Conservation (phyloP, 257 asterid species). For the Scutellaria minor region DNA sequence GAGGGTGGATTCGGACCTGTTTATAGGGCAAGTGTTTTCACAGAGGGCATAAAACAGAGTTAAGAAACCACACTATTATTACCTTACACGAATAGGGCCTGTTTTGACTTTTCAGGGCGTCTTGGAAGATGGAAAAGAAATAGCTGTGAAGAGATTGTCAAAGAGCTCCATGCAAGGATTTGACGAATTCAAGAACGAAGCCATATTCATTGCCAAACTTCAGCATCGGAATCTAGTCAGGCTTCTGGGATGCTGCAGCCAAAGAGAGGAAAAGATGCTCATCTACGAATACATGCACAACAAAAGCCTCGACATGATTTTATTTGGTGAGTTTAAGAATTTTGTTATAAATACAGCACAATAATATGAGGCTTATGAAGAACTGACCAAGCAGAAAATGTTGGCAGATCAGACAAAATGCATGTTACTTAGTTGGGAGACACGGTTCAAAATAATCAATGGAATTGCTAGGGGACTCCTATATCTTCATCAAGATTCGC, state of each 20-base stretch:
- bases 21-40: conserved; percentile 30
- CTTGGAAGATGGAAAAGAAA: conserved; percentile 37
- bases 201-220: conserved; percentile 42
- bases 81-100: too few relatives aligned
- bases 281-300: conserved; percentile 44
- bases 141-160: conserved; percentile 49
- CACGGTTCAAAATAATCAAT: conserved; percentile 31
- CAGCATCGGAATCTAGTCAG: conserved; percentile 58
- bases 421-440: conserved; percentile 31
- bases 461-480: conserved; percentile 47
- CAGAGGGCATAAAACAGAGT: too few relatives aligned
- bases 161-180: conserved; percentile 46
- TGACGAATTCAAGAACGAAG: conserved; percentile 52
- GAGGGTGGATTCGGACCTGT: conserved; percentile 45
- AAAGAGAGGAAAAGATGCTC: conserved; percentile 43
- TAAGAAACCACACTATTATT: too few relatives aligned
- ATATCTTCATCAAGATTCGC: conserved; percentile 54
- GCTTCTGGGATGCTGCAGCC: conserved; percentile 49
- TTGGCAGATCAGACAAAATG: conserved; percentile 23
- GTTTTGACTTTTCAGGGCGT: conserved; percentile 23
- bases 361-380: too few relatives aligned
- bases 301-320: conserved; percentile 41
- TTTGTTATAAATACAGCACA: too few relatives aligned
- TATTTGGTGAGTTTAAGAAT: conserved; percentile 33
- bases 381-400: not conserved